These are phyloP conservation scores for Paramecium caudatum DNA, from an alignment of 73 alveolate species.

Conservation along the genomic window DNA sequence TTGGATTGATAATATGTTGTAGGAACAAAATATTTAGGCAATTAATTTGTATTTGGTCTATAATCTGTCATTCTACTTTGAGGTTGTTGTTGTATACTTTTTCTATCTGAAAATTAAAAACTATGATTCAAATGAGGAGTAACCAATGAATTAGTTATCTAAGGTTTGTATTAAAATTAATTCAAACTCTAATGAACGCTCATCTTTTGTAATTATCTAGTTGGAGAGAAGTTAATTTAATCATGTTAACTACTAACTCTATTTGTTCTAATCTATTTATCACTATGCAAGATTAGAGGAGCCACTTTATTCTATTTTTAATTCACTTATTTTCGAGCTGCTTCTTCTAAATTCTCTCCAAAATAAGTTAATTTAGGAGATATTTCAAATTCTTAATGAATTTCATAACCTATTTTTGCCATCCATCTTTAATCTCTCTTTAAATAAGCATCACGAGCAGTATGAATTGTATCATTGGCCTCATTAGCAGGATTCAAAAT, in stretches of 20 bases:
- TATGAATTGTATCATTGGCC: conserved; percentile 79
- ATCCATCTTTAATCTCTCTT: conserved; percentile 77
- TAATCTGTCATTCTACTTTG: conserved; percentile 17
- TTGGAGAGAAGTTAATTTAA: background rate
- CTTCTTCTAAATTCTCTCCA: conserved; percentile 38
- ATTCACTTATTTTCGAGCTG: background rate
- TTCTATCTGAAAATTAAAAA: background rate
- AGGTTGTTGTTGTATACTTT: background rate
- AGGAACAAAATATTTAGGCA: background rate
- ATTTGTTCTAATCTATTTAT: conserved; percentile 7
- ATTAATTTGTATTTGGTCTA: conserved; percentile 30
- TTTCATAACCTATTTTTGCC: conserved; percentile 64
- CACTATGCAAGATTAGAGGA: conserved; percentile 17
- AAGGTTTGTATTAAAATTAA: conserved; percentile 1
- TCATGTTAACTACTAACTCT: conserved; percentile 7
- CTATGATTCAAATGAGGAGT: background rate
- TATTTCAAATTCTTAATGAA: conserved; percentile 4
- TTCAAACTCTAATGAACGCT: conserved; percentile 14
- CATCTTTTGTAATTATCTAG: background rate
- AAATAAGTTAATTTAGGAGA: conserved; percentile 38
- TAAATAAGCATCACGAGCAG: conserved; percentile 81
- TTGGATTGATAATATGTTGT: background rate
- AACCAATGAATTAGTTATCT: background rate
- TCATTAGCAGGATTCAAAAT: conserved; percentile 85
- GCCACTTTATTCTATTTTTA: background rate